These are phyloP conservation scores for Solanum raphanifolium DNA, from an alignment of 257 asterid species.

Conservation along the genomic window DNA sequence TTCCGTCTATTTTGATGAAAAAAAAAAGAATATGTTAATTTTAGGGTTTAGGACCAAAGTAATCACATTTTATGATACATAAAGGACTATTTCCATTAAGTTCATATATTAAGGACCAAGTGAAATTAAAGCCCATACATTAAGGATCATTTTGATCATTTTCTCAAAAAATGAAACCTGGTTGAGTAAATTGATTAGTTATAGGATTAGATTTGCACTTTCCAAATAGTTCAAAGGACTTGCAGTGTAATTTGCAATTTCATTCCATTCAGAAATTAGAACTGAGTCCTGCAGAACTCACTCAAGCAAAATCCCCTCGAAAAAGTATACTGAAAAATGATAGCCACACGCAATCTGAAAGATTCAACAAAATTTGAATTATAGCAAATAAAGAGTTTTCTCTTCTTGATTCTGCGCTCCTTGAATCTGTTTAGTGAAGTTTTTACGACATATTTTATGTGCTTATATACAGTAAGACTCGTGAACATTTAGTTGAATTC, in stretches of 20 bases:
- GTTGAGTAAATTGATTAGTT: neutral
- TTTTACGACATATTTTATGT: neutral
- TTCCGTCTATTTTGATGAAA: too few species aligned
- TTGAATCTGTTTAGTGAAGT: neutral
- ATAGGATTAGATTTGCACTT: neutral
- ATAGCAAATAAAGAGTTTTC: neutral
- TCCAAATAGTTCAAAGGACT: neutral
- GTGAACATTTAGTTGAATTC: neutral
- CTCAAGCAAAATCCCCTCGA: neutral
- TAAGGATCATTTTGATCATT: too few species aligned
- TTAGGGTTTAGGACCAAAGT: too few species aligned
- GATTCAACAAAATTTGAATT: neutral
- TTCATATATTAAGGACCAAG: too few species aligned
- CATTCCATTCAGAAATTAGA: neutral
- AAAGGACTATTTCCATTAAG: too few species aligned
- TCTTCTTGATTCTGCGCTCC: neutral
- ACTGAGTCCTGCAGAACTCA: neutral
- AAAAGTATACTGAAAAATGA: neutral
- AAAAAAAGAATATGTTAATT: too few species aligned
- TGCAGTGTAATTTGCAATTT: neutral
- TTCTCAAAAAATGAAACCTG: neutral
- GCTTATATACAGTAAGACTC: neutral
- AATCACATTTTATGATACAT: too few species aligned
- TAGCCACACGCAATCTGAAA: neutral
- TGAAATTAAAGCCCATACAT: too few species aligned